phyloP scores from a whole-genome alignment of 2,329 filamentous ascomycete species.

The Rugonectria rugulosa region DNA sequence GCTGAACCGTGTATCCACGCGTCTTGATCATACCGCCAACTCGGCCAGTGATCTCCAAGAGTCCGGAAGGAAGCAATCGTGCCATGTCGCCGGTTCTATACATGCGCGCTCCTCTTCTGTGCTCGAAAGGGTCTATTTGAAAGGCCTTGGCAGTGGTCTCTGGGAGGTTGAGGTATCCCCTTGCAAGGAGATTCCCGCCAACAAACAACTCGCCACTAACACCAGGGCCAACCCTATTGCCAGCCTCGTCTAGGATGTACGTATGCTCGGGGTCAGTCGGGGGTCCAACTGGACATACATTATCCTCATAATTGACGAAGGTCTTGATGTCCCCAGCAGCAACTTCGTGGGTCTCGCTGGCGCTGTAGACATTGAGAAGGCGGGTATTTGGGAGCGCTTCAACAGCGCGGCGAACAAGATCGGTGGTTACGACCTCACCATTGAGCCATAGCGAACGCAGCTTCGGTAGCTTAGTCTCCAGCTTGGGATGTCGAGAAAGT shows the following conservation, averaged over 20 bases:
- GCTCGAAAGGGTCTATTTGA: constrained; percentile 68
- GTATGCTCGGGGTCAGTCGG: constrained; percentile 72
- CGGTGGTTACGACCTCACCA: constrained; percentile 82
- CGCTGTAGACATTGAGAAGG: constrained; percentile 82
- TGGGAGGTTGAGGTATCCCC: constrained; percentile 81
- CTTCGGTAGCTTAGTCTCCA: constrained; percentile 69
- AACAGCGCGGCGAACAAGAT: constrained; percentile 73
- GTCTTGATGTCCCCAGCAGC: constrained; percentile 77
- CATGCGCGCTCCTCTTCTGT: constrained; percentile 69
- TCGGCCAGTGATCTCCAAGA: constrained; percentile 78
- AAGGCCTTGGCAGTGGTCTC: constrained; percentile 80
- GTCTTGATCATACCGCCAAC: constrained; percentile 84
- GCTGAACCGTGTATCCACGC: constrained; percentile 79
- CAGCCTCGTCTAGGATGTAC: constrained; percentile 76
- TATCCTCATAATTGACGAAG: constrained; percentile 68
- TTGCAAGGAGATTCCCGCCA: constrained; percentile 75
- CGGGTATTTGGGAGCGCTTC: constrained; percentile 73
- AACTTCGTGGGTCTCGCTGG: constrained; percentile 83
- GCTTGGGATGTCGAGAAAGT: constrained; percentile 71
- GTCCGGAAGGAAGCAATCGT: constrained; percentile 69
- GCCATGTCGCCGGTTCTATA: constrained; percentile 79
- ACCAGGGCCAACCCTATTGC: constrained; percentile 68
- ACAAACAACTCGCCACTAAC: constrained; percentile 77
- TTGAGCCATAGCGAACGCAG: constrained; percentile 81
- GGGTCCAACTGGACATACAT: constrained; percentile 77